Conservation (phyloP, 31 red algal species). For the Endocladia muricata region DNA sequence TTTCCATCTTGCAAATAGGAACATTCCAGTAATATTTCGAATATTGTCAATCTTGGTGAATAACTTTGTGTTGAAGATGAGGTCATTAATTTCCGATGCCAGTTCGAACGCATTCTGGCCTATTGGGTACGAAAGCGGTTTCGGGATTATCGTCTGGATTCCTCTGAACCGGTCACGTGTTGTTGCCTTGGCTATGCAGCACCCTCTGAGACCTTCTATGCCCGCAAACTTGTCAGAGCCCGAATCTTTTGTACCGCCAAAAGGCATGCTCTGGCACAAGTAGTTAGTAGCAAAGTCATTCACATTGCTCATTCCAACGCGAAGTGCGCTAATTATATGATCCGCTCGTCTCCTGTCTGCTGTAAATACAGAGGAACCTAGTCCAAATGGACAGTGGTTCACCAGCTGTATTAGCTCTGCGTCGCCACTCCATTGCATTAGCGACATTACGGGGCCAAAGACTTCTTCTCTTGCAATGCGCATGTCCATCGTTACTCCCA, state of each 20-base stretch:
- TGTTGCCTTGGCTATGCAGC: slow-evolving; percentile 75
- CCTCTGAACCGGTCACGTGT: slow-evolving; percentile 64
- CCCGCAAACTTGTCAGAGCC: slow-evolving; percentile 96
- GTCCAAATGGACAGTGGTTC: slow-evolving; percentile 83
- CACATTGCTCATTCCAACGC: slow-evolving; percentile 92
- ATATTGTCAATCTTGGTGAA: slow-evolving; percentile 69
- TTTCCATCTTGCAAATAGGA: slow-evolving; percentile 34
- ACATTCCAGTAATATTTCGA: slow-evolving; percentile 49
- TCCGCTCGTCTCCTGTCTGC: slow-evolving; percentile 46
- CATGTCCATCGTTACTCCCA: slow-evolving; percentile 64
- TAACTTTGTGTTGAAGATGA: slow-evolving; percentile 50
- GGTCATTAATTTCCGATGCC: slow-evolving; percentile 59
- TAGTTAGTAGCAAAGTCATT: slow-evolving; percentile 99
- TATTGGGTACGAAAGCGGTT: slow-evolving; percentile 71
- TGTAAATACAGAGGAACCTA: slow-evolving; percentile 80
- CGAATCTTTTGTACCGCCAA: slow-evolving; percentile 85
- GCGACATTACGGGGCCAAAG: slow-evolving; percentile 89
- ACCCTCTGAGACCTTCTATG: slow-evolving; percentile 89
- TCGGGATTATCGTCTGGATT: slow-evolving; percentile 77
- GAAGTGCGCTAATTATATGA: slow-evolving; percentile 33
- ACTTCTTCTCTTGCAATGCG: slow-evolving; percentile 94
- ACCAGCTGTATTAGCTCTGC: slow-evolving; percentile 49
- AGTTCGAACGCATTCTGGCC: slow-evolving; percentile 54
- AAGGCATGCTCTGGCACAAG: slow-evolving; percentile 93
- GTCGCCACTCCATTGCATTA: slow-evolving; percentile 69